phyloP scores from a whole-genome alignment of 108 stramenopile genomes.

The Fragilariopsis cylindrus region DNA sequence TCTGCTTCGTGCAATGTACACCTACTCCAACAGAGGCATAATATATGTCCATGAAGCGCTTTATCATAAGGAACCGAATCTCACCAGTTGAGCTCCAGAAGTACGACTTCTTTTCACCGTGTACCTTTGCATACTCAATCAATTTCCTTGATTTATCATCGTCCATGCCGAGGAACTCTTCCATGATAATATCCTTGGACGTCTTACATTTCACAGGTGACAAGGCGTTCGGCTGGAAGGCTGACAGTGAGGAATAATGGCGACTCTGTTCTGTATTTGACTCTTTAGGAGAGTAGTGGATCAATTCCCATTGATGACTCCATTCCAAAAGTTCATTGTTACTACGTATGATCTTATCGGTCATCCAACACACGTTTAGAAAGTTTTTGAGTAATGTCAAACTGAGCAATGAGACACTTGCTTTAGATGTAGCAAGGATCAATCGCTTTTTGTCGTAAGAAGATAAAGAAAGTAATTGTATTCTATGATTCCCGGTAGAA shows the following conservation, averaged over 20 bases:
- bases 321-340: constrained; percentile 56
- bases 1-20: constrained; percentile 50
- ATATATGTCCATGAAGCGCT: constrained; percentile 77
- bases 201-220: constrained; percentile 32
- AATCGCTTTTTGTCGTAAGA: background rate
- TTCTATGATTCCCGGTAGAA: background rate
- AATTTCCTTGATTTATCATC: constrained; percentile 35
- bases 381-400: background rate
- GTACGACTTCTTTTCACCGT: constrained; percentile 28
- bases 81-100: constrained; percentile 80
- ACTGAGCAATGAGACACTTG: constrained; percentile 1
- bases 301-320: constrained; percentile 47
- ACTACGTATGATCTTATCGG: constrained; percentile 53
- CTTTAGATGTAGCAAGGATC: background rate
- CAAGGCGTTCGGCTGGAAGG: background rate
- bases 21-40: constrained; percentile 83
- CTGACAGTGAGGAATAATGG: background rate
- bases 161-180: constrained; percentile 10
- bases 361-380: constrained; percentile 39
- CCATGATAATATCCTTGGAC: constrained; percentile 20
- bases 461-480: background rate
- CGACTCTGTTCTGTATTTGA: background rate
- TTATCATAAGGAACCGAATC: constrained; percentile 71
- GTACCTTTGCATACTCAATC: constrained; percentile 37
- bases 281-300: constrained; percentile 3